phyloP scores from a whole-genome alignment of 805 yeast genomes.

The Candida ulmi region DNA sequence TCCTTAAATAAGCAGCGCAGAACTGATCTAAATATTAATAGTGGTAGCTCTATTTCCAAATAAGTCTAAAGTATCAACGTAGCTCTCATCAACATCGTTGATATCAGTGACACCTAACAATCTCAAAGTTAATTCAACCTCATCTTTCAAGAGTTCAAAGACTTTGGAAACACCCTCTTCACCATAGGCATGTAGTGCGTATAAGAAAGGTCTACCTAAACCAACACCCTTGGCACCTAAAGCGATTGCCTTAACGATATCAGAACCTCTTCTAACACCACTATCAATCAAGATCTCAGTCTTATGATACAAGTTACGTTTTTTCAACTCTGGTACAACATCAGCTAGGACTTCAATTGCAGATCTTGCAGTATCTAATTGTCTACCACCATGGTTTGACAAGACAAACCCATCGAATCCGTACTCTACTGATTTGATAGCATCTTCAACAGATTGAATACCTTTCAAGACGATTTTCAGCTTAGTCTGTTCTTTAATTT shows the following conservation, averaged over 20 bases:
- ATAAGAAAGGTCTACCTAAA: conserved; percentile 68
- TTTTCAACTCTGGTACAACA: conserved; percentile 38
- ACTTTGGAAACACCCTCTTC: conserved; percentile 66
- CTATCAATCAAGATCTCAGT: conserved; percentile 71
- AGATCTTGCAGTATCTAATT: conserved; percentile 56
- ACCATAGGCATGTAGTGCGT: conserved; percentile 78
- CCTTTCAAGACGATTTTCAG: conserved; percentile 57
- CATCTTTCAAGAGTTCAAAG: conserved; percentile 54
- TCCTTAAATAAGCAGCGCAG: too few species aligned
- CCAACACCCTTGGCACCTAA: conserved; percentile 76
- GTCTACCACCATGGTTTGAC: conserved; percentile 75
- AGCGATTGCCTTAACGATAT: conserved; percentile 68
- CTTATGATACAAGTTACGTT: conserved; percentile 36
- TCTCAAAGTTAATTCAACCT: conserved; percentile 60
- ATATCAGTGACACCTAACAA: conserved; percentile 53
- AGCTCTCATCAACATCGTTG: conserved; percentile 36
- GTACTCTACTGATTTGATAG: conserved; percentile 48
- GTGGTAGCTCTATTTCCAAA: conserved; percentile 2
- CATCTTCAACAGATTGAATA: conserved; percentile 61
- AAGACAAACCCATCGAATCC: conserved; percentile 61
- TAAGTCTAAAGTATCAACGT: conserved; percentile 28
- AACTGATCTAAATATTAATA: too few species aligned
- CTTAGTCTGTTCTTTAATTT: conserved; percentile 26
- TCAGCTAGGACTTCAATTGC: conserved; percentile 59
- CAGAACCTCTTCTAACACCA: conserved; percentile 73